A percentile compares a stretch with the other conserved stretches of the same genome.
Evolutionary conservation across 1,284 basidiomycete genomes (phyloP).

Genomic region (Coniferiporia weirii): DNA sequence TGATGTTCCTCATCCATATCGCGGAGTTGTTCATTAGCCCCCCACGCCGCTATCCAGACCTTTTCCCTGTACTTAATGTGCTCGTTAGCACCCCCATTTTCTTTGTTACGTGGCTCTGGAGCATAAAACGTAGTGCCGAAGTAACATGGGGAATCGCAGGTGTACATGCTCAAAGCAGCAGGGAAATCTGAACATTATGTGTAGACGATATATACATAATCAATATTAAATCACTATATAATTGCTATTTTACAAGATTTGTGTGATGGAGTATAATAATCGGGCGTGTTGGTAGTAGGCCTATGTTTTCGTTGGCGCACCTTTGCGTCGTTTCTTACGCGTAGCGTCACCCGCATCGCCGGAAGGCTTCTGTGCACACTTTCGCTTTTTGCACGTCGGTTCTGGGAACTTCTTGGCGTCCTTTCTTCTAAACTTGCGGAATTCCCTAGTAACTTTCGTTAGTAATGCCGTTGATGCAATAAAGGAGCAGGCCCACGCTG

Average conservation of each 20-base stretch:
- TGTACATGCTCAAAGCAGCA: not conserved
- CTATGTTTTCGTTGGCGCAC: not conserved
- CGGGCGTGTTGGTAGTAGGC: too few species aligned
- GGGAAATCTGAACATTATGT: not conserved
- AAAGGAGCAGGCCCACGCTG: too few species aligned
- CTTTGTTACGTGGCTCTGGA: conserved; percentile 69
- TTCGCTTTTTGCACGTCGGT: not conserved
- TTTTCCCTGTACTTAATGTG: conserved; percentile 83
- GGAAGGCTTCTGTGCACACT: not conserved
- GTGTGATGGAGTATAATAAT: too few species aligned
- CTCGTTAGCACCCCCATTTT: conserved; percentile 80
- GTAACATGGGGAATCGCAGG: conserved; percentile 53
- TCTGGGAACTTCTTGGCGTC: not conserved
- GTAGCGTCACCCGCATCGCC: too few species aligned
- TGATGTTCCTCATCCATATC: conserved; percentile 54
- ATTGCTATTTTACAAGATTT: too few species aligned
- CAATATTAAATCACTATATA: not conserved
- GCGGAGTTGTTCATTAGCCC: conserved; percentile 59
- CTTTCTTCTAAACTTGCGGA: not conserved
- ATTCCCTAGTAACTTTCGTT: not conserved
- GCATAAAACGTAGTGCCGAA: conserved; percentile 64
- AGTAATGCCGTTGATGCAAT: not conserved
- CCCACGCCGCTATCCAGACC: conserved; percentile 75
- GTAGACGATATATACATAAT: not conserved
- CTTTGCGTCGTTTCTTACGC: too few species aligned